Conservation (phyloP, 2,329 filamentous ascomycete species). For the Exophiala dermatitidis region DNA sequence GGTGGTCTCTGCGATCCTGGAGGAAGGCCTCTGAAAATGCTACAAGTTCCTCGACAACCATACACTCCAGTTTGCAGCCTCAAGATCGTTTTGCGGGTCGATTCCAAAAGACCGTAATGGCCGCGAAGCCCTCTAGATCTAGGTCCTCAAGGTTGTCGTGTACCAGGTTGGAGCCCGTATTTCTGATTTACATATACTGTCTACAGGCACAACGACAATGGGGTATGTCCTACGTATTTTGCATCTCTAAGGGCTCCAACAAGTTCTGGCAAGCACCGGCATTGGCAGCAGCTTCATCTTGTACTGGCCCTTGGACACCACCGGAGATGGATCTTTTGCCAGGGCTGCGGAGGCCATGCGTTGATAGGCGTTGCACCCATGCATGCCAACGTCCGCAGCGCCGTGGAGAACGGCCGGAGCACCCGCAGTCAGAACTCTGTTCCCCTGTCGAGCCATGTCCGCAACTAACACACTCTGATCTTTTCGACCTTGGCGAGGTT, state of each 20-base stretch:
- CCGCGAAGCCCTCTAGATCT: no score
- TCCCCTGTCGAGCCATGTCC: not conserved
- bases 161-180: no score
- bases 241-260: not conserved
- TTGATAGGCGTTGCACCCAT: not conserved
- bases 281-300: not conserved
- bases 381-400: constrained; percentile 6
- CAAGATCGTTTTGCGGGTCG: no score
- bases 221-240: not conserved
- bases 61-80: no score
- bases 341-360: not conserved
- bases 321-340: not conserved
- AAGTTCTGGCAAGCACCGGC: no score
- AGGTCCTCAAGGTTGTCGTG: no score
- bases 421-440: not conserved
- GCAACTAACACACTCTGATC: not conserved
- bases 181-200: no score
- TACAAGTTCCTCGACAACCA: not conserved
- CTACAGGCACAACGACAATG: no score
- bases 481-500: not conserved
- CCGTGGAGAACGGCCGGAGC: not conserved
- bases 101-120: no score
- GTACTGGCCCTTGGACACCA: not conserved
- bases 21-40: not conserved
- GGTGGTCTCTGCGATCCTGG: not conserved